Base-by-base conservation (phyloP, 352 stramenopile species). In the Globisporangium abappressorium region DNA sequence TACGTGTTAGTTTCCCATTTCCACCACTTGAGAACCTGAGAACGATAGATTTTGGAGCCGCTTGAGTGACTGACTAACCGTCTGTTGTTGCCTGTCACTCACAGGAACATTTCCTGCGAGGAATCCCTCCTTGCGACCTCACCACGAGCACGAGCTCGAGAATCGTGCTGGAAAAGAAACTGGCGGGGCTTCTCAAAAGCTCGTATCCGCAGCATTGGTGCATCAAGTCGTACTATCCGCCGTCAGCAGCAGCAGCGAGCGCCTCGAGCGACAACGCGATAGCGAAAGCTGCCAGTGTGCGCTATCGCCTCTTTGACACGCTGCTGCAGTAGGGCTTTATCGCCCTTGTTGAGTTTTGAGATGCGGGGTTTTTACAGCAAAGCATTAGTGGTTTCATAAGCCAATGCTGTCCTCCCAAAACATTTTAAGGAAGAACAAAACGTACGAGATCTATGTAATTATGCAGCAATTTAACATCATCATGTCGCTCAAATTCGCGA, bases 231-330 rank as follows among this genome's bases (percentile, higher is more conserved):
- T 93, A 92, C 66, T 65, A 76, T 36, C 24, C 76, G 66, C 51
- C 69, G 58, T 14, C 41, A 47, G 41, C 41, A 47, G 15, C 15
- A n/a, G 41, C 75, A 62, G 33, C 76, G 46, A 53, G 61, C 51
- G 24, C 33, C 28, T 26, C 26, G 18, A 36, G 24, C 30, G 20
- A 15, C 62, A 64, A 36, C 53, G 43, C 58, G 34, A n/a, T n/a
- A 47, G 41, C 41, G 15, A 47, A 20, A 47, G 41, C 41, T 47
- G 41, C 41, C 41, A 80, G 58, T 4, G 73, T 91, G 67, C 84
- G 85, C 53, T 92, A 86, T 68, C 83, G 81, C 2, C 69, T 93
- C 46, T 93, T 93, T 47, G 74, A 92, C 41, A 93, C 85, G 24
- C 28, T 84, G 41, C 66, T 93, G 53, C 71, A 80, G 55, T 75